Percentiles rank a stretch among this genome's conserved stretches.
Conservation (phyloP, 2,329 filamentous ascomycete species). For the Bipolaris oryzae region DNA sequence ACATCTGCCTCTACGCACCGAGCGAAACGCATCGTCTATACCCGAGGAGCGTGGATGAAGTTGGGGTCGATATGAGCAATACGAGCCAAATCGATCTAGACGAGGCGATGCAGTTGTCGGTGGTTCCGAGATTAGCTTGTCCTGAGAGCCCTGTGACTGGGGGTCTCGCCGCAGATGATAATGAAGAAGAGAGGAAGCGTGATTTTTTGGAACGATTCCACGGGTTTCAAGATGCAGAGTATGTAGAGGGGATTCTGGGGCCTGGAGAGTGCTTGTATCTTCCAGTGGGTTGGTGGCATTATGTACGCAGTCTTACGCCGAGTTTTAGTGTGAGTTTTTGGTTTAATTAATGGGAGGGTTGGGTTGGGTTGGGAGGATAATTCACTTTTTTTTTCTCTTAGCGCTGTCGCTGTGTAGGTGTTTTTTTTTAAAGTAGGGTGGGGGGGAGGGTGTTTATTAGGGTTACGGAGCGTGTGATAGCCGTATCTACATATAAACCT, state of each 20-base stretch:
- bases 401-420: no score
- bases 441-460: no score
- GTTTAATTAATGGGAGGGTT: no score
- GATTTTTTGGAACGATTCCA: conserved; percentile 52
- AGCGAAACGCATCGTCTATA: conserved; percentile 62
- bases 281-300: conserved; percentile 97
- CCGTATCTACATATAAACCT: no score
- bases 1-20: conserved; percentile 85
- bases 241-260: conserved; percentile 77
- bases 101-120: conserved; percentile 63
- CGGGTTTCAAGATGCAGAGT: conserved; percentile 65
- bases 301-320: conserved; percentile 80
- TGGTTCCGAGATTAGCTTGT: conserved; percentile 28
- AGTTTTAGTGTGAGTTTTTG: conserved; percentile 98
- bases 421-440: no score
- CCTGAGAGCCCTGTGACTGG: conserved; percentile 15
- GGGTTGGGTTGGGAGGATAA: no score
- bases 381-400: no score
- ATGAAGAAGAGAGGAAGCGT: background rate
- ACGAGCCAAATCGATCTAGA: conserved; percentile 82
- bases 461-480: no score
- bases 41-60: conserved; percentile 65
- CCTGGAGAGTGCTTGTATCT: conserved; percentile 89
- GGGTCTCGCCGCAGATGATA: conserved; percentile 27
- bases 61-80: conserved; percentile 88